Base-by-base conservation (phyloP, 306 rosid genomes). In the Prunus mume region DNA sequence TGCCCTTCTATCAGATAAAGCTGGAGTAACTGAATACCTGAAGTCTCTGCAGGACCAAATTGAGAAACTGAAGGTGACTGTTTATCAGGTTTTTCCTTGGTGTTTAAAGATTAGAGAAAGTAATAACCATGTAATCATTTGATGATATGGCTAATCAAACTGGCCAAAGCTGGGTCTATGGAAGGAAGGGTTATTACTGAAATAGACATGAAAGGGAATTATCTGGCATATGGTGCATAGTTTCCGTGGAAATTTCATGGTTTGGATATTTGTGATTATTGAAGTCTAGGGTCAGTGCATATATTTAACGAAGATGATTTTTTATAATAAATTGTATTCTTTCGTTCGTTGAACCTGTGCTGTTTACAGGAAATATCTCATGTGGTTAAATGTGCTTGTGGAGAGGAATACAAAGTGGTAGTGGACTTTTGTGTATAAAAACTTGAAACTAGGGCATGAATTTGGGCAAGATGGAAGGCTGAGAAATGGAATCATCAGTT, bases 371-470 rank as follows among this genome's bases (percentile, higher is more conserved):
- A 82, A 67, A 87, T 91, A 69, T 78, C 83, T 83, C 93, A 78
- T 25, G 87, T 86, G 79, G 62, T 91, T 54, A 86, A 84, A 78
- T 94, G 98, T 83, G 80, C 91, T 79, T 94, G 98, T 54, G 97
- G 97, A 67, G 83, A 83, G 87, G 90, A 89, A 77, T 91, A 81
- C 85, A 79, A 77, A 66, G 88, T 90, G 68, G 85, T 87, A 28
- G 77, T 88, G 62, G 87, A 66, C 69, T 64, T 27, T 51, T 73
- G 77, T 80, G 63, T 66, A 56, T 70, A 63, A 83, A 32, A 84
- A 84, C 67, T 73, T 68, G 77, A 60, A 79, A 74, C 68, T 32
- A 1, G 0, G 20, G 51, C 76, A 20, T 76, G 69, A 69, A 38
- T 51, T 41, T 14, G 54, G 57, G 41, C 43, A 68, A 58, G 45